Conservation (phyloP, 2,329 filamentous ascomycete species). For the Raffaelea deltoideospora region DNA sequence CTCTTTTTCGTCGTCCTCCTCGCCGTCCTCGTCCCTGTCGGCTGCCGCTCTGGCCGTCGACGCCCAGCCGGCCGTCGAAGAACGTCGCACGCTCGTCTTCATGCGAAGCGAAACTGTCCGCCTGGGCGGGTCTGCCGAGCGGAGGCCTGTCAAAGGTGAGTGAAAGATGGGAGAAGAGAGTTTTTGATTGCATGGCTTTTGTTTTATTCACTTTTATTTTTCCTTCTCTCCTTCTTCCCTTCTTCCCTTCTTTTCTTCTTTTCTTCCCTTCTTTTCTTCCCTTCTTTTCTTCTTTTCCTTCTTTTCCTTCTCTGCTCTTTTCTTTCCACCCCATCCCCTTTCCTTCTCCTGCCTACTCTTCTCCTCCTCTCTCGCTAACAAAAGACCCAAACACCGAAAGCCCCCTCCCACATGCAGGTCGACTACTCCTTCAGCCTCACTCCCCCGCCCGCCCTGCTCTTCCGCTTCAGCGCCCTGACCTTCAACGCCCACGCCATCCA, state of each 20-base stretch:
- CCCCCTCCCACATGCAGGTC: no score
- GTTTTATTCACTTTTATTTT: neutral
- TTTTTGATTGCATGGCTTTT: no score
- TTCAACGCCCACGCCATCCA: conserved; percentile 92
- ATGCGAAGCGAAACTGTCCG: conserved; percentile 22
- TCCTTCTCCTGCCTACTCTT: neutral
- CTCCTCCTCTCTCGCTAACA: conserved; percentile 2
- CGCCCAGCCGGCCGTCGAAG: conserved; percentile 21
- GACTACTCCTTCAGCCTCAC: conserved; percentile 35
- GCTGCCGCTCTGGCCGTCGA: conserved; percentile 2
- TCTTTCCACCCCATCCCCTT: neutral
- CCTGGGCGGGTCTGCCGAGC: no score
- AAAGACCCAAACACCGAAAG: conserved; percentile 16
- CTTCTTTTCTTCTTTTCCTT: neutral
- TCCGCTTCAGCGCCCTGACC: conserved; percentile 79
- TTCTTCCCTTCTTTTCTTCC: neutral
- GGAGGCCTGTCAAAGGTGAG: conserved; percentile 13
- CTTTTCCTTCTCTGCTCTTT: neutral
- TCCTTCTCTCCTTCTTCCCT: neutral
- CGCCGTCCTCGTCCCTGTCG: neutral
- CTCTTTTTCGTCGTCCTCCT: no score
- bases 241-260: neutral
- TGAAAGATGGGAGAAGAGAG: no score
- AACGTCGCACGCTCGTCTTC: conserved; percentile 37
- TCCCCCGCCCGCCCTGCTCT: conserved; percentile 59